Percentiles rank a stretch among this genome's conserved stretches.
phyloP scores from a whole-genome alignment of 176 grass and related monocot species.

The Phoenix roebelenii region DNA sequence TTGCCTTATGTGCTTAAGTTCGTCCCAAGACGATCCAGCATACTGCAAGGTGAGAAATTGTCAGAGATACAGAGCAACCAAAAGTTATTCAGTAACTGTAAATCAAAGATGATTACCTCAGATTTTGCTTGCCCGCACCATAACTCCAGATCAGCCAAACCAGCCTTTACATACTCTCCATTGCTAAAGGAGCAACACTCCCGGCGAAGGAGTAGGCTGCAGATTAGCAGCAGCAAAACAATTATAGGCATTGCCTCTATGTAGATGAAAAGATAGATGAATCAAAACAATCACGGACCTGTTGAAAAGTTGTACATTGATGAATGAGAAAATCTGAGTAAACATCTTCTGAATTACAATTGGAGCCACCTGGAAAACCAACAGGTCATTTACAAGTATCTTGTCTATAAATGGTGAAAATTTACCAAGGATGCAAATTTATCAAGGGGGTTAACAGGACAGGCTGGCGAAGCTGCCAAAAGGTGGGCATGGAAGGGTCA shows the following conservation, averaged over 20 bases:
- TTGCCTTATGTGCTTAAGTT: conserved; percentile 6
- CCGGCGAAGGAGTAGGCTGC: conserved; percentile 80
- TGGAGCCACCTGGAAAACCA: conserved; percentile 44
- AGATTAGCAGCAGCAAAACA: conserved; percentile 19
- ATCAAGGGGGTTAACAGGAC: no score
- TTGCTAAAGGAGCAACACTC: conserved; percentile 99
- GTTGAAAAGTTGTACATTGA: conserved; percentile 95
- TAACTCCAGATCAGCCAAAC: neutral
- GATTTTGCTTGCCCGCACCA: neutral
- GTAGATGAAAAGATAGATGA: conserved; percentile 13
- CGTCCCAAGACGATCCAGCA: conserved; percentile 1
- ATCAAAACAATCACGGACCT: conserved; percentile 30
- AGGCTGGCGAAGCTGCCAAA: no score
- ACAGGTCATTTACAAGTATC: neutral
- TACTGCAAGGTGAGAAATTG: neutral
- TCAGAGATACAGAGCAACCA: neutral
- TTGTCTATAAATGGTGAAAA: conserved; percentile 15
- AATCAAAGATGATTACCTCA: neutral
- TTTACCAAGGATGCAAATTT: neutral
- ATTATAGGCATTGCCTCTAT: neutral
- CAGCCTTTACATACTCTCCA: conserved; percentile 35
- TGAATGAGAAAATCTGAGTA: conserved; percentile 81
- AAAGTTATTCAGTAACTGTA: neutral
- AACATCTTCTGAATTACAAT: conserved; percentile 79
- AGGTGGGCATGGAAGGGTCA: no score